phyloP scores from a whole-genome alignment of 768 basidiomycete species.

The Hirschioporus abietinus region DNA sequence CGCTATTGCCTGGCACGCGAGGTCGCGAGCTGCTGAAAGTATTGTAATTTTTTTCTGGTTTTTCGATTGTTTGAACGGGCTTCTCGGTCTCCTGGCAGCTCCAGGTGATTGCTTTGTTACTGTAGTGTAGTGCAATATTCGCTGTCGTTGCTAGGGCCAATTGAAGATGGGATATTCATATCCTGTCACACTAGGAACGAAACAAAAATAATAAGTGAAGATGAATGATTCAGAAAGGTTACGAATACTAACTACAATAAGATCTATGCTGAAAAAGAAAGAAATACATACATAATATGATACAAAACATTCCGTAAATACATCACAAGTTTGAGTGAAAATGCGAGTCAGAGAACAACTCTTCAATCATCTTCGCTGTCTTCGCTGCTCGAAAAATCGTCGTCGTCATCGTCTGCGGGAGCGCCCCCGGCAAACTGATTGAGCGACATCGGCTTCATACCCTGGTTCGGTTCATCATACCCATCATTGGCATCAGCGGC shows the following conservation, averaged over 20 bases:
- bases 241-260: background rate
- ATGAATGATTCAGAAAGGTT: background rate
- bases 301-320: background rate
- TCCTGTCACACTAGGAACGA: background rate
- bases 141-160: background rate
- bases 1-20: background rate
- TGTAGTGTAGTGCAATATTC: background rate
- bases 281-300: no score
- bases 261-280: no score
- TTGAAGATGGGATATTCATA: background rate
- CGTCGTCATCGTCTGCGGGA: constrained; percentile 31
- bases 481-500: constrained; percentile 14
- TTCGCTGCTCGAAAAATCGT: constrained; percentile 49
- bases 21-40: background rate
- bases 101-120: background rate
- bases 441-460: constrained; percentile 41
- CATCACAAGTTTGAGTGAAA: background rate
- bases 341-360: no score
- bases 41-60: background rate
- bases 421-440: constrained; percentile 42
- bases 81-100: background rate
- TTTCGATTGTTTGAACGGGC: background rate
- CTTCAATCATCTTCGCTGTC: constrained; percentile 48
- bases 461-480: constrained; percentile 14
- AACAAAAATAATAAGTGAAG: background rate